Percentiles rank a stretch among this genome's conserved stretches.
phyloP scores from a whole-genome alignment of 2,329 filamentous ascomycete species.

The Fusarium ambrosium region DNA sequence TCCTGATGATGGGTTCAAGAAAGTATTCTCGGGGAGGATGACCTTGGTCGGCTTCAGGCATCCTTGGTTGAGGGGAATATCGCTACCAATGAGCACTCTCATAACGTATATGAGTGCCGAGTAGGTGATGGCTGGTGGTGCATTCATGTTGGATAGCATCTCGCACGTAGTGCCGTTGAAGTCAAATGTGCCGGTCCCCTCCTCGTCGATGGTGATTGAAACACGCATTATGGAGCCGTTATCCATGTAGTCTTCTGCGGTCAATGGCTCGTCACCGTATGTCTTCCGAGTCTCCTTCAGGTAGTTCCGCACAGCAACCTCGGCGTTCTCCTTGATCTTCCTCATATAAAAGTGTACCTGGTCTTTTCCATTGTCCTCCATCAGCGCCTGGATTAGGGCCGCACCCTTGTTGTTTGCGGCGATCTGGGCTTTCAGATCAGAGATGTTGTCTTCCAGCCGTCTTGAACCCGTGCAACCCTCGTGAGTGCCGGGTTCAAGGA shows the following conservation, averaged over 20 bases:
- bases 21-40: conserved; percentile 45
- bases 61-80: conserved; percentile 56
- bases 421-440: conserved; percentile 58
- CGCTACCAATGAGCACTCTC: conserved; percentile 48
- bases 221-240: conserved; percentile 53
- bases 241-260: conserved; percentile 51
- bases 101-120: conserved; percentile 55
- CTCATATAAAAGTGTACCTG: conserved; percentile 51
- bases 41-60: conserved; percentile 52
- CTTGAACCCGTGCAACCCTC: conserved; percentile 52
- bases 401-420: conserved; percentile 57
- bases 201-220: conserved; percentile 45
- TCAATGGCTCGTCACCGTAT: conserved; percentile 52
- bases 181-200: conserved; percentile 52
- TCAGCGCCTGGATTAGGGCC: conserved; percentile 46
- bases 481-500: conserved; percentile 49
- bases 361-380: conserved; percentile 46
- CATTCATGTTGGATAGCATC: conserved; percentile 52
- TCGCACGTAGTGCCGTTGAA: conserved; percentile 53
- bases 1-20: conserved; percentile 49
- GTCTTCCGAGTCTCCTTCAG: conserved; percentile 56
- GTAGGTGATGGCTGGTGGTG: conserved; percentile 52
- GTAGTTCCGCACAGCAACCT: conserved; percentile 48
- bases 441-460: conserved; percentile 56
- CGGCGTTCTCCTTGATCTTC: conserved; percentile 53